Conservation (phyloP, 345 rosid species). For the Limnanthes douglasii region DNA sequence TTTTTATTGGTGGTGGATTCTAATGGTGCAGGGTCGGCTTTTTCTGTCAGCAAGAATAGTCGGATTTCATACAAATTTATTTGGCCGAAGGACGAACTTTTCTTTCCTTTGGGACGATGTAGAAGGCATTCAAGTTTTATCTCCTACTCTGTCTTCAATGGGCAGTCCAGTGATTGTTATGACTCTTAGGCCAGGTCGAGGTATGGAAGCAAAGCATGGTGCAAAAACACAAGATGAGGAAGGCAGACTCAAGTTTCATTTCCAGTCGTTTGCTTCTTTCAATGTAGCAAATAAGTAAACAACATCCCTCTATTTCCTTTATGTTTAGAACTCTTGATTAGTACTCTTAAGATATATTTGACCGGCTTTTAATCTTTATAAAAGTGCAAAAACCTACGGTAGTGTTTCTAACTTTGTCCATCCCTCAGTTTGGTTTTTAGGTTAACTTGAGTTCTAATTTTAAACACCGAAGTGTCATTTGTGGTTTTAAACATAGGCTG, state of each 20-base stretch:
- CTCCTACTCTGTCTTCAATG: slow-evolving; percentile 89
- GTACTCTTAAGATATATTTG: background rate
- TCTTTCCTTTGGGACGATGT: slow-evolving; percentile 98
- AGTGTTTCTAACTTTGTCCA: too few relatives aligned
- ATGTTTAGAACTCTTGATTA: background rate
- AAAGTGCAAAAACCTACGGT: too few relatives aligned
- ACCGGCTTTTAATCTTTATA: too few relatives aligned
- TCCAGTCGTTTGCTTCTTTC: slow-evolving; percentile 93
- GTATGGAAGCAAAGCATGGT: slow-evolving; percentile 83
- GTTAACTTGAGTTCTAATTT: too few relatives aligned
- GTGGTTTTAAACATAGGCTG: too few relatives aligned
- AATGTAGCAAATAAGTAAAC: slow-evolving; percentile 73
- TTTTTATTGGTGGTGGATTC: background rate
- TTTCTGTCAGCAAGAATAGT: slow-evolving; percentile 87
- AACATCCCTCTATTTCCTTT: slow-evolving; percentile 6
- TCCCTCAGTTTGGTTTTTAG: too few relatives aligned
- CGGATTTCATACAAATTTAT: slow-evolving; percentile 86
- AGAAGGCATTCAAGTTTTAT: slow-evolving; percentile 59
- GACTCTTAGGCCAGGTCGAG: slow-evolving; percentile 67
- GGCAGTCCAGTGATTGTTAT: slow-evolving; percentile 78
- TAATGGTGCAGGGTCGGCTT: slow-evolving; percentile 64
- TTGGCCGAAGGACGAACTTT: slow-evolving; percentile 84
- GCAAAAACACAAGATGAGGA: slow-evolving; percentile 80
- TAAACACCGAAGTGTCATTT: too few relatives aligned
- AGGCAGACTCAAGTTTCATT: slow-evolving; percentile 89